Percentiles rank a stretch among this genome's conserved stretches.
These are phyloP conservation scores for Colletotrichum abscissum DNA, from an alignment of 2,329 filamentous ascomycete genomes.

Conservation along the genomic window DNA sequence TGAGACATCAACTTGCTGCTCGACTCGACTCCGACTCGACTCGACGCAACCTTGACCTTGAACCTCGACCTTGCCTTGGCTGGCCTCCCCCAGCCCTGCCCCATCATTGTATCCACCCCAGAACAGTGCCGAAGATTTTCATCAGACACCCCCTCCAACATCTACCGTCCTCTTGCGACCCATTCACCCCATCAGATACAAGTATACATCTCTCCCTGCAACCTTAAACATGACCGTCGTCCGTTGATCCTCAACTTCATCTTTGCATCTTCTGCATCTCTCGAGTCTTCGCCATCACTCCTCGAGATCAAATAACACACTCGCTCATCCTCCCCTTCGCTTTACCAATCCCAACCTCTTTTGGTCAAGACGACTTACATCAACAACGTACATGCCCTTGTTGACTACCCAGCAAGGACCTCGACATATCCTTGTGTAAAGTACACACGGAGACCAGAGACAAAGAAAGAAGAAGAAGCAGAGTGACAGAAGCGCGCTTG, in stretches of 20 bases:
- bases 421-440: slow-evolving; percentile 22
- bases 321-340: neutral
- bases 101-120: slow-evolving; percentile 53
- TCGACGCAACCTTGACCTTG: slow-evolving; percentile 36
- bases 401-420: slow-evolving; percentile 23
- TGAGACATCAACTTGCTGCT: slow-evolving; percentile 13
- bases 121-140: slow-evolving; percentile 61
- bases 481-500: slow-evolving; percentile 30
- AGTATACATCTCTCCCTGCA: slow-evolving; percentile 59
- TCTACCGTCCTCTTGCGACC: slow-evolving; percentile 50
- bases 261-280: slow-evolving; percentile 35
- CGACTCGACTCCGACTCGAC: slow-evolving; percentile 29
- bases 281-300: slow-evolving; percentile 23
- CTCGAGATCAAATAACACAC: slow-evolving; percentile 10
- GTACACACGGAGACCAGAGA: neutral
- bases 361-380: slow-evolving; percentile 1
- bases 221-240: slow-evolving; percentile 45
- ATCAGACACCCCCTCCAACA: slow-evolving; percentile 60
- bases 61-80: slow-evolving; percentile 35
- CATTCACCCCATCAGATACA: slow-evolving; percentile 55
- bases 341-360: neutral
- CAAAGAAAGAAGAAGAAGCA: neutral
- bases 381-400: slow-evolving; percentile 17
- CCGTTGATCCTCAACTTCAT: slow-evolving; percentile 43
- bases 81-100: slow-evolving; percentile 42